Conservation (phyloP, 2,329 filamentous ascomycete species). For the Laburnicola sp. region DNA sequence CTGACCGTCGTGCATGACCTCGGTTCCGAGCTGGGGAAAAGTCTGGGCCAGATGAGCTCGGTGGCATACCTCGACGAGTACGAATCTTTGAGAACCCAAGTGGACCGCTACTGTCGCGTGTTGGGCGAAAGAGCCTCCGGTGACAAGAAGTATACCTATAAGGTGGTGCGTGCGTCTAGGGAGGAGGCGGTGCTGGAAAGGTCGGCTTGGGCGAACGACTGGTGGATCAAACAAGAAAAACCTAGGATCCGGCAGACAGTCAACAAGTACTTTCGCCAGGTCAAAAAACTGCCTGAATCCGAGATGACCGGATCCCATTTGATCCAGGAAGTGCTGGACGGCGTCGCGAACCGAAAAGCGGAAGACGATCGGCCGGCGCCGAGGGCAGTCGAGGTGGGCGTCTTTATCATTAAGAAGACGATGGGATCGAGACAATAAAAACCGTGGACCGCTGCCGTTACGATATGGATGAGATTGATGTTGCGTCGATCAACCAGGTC, state of each 20-base stretch:
- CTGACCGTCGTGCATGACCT: constrained; percentile 62
- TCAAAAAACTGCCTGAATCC: constrained; percentile 47
- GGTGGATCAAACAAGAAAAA: constrained; percentile 68
- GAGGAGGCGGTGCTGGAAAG: constrained; percentile 56
- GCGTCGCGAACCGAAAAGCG: constrained; percentile 58
- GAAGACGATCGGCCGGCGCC: constrained; percentile 22
- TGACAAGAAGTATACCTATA: constrained; percentile 43
- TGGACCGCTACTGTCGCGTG: constrained; percentile 34
- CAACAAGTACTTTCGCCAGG: constrained; percentile 50
- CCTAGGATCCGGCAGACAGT: constrained; percentile 58
- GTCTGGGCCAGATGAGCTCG: constrained; percentile 58
- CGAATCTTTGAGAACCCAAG: constrained; percentile 49
- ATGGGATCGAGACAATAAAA: background rate
- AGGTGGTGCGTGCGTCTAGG: constrained; percentile 55
- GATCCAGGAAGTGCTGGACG: constrained; percentile 62
- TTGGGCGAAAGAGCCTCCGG: constrained; percentile 36
- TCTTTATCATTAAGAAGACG: constrained; percentile 50
- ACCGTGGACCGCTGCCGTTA: background rate
- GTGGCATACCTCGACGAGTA: constrained; percentile 60
- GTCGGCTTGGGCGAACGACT: constrained; percentile 60
- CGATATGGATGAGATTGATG: background rate
- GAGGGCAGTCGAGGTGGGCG: constrained; percentile 52
- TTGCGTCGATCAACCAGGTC: background rate
- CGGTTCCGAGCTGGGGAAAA: constrained; percentile 58
- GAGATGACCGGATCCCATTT: constrained; percentile 59